A percentile compares a stretch with the other conserved stretches of the same genome.
phyloP scores from a whole-genome alignment of 306 rosid genomes.

The Vigna reflexopilosa region DNA sequence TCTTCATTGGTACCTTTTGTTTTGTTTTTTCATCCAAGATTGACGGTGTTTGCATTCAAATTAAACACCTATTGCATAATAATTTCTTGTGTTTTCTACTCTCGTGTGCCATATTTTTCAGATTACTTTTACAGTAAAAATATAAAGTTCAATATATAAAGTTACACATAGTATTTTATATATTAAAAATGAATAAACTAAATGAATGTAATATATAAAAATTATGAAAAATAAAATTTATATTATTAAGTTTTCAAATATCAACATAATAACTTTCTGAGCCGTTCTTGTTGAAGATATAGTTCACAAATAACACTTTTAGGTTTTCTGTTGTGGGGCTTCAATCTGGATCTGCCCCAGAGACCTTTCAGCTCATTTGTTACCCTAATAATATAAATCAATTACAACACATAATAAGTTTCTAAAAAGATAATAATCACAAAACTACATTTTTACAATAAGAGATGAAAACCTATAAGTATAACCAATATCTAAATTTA shows the following conservation, averaged over 20 bases:
- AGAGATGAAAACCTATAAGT: too few species aligned
- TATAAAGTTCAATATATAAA: not conserved
- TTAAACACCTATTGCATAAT: not conserved
- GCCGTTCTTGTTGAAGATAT: slow-evolving; percentile 16
- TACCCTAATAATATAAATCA: too few species aligned
- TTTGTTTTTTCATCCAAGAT: not conserved
- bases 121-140: not conserved
- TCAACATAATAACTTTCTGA: not conserved
- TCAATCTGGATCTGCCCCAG: too few species aligned
- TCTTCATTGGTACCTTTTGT: too few species aligned
- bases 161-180: not conserved
- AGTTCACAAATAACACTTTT: not conserved
- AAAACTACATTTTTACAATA: too few species aligned
- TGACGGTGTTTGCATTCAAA: slow-evolving; percentile 2
- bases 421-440: too few species aligned
- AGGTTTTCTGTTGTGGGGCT: not conserved
- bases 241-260: not conserved
- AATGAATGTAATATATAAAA: not conserved
- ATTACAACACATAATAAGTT: too few species aligned
- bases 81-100: not conserved
- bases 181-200: not conserved
- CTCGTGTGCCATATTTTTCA: not conserved
- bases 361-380: too few species aligned
- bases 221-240: not conserved
- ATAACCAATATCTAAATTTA: too few species aligned